Percentiles rank a stretch among this genome's conserved stretches.
Evolutionary conservation across 305 asterid species (phyloP).

Genomic region (Petunia hybrid): DNA sequence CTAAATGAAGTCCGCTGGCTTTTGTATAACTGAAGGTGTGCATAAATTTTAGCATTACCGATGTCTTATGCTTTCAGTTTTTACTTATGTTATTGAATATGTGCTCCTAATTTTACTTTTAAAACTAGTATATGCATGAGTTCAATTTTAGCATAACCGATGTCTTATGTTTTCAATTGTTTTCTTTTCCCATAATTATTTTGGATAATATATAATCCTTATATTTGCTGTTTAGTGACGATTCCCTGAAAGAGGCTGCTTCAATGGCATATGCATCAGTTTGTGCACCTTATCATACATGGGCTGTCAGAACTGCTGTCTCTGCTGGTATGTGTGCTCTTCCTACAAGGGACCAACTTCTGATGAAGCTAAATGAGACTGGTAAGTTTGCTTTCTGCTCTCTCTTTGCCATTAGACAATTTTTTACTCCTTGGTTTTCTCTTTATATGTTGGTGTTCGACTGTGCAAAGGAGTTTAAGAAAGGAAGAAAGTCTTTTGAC

Average conservation of each 20-base stretch:
- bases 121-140: neutral
- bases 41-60: neutral
- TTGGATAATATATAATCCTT: constrained; percentile 10
- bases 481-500: too few relatives aligned
- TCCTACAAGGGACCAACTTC: constrained; percentile 90
- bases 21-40: neutral
- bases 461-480: too few relatives aligned
- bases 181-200: constrained; percentile 31
- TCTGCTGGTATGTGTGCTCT: constrained; percentile 97
- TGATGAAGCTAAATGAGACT: constrained; percentile 78
- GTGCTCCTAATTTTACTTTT: neutral
- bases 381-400: constrained; percentile 50
- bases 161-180: constrained; percentile 38
- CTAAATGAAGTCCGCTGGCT: neutral
- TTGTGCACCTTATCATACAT: constrained; percentile 95
- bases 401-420: constrained; percentile 6
- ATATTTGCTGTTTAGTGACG: constrained; percentile 54
- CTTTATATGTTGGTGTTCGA: too few relatives aligned
- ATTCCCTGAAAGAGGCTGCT: constrained; percentile 82
- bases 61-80: neutral
- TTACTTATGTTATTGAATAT: neutral
- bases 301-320: constrained; percentile 96
- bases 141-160: neutral
- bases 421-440: neutral
- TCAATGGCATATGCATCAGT: constrained; percentile 83